phyloP scores from a whole-genome alignment of 1,284 basidiomycete genomes.

The Mycena citricolor region DNA sequence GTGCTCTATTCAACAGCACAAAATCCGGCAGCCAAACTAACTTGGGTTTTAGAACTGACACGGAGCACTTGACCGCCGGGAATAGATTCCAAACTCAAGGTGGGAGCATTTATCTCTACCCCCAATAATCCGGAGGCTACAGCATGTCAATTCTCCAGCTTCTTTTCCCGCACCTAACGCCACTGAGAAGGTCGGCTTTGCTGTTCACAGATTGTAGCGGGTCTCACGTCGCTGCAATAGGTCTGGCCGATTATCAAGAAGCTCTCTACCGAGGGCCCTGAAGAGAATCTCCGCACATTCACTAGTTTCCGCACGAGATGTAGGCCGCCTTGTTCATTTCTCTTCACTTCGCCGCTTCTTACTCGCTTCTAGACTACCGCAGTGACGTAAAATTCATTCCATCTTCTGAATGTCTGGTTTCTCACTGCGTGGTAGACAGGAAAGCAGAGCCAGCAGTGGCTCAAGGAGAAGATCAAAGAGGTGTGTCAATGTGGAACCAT shows the following conservation, averaged over 20 bases:
- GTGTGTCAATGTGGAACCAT: slow-evolving; percentile 39
- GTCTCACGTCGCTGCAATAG: slow-evolving; percentile 18
- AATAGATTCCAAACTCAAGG: slow-evolving; percentile 43
- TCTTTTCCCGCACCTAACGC: slow-evolving; percentile 59
- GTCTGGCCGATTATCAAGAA: slow-evolving; percentile 63
- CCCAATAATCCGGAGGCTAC: slow-evolving; percentile 11
- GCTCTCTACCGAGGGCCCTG: slow-evolving; percentile 66
- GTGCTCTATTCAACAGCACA: slow-evolving; percentile 42
- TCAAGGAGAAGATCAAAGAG: slow-evolving; percentile 70
- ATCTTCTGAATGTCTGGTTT: slow-evolving; percentile 16
- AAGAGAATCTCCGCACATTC: slow-evolving; percentile 71
- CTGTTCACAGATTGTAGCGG: slow-evolving; percentile 5
- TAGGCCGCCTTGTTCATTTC: slow-evolving; percentile 37
- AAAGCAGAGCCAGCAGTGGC: slow-evolving; percentile 79
- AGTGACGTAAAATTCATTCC: slow-evolving; percentile 55
- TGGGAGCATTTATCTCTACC: slow-evolving; percentile 30
- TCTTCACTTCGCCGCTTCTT: slow-evolving; percentile 15
- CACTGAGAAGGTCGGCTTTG: slow-evolving; percentile 39
- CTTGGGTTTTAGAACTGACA: slow-evolving; percentile 64
- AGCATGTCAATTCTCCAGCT: slow-evolving; percentile 35
- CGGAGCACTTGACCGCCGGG: slow-evolving; percentile 51
- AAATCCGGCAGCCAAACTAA: slow-evolving; percentile 23
- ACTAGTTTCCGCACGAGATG: slow-evolving; percentile 72
- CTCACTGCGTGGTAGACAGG: slow-evolving; percentile 58
- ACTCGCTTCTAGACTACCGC: slow-evolving; percentile 66